phyloP scores from a whole-genome alignment of 495 filamentous ascomycete species.

The Entonaema liquescens region DNA sequence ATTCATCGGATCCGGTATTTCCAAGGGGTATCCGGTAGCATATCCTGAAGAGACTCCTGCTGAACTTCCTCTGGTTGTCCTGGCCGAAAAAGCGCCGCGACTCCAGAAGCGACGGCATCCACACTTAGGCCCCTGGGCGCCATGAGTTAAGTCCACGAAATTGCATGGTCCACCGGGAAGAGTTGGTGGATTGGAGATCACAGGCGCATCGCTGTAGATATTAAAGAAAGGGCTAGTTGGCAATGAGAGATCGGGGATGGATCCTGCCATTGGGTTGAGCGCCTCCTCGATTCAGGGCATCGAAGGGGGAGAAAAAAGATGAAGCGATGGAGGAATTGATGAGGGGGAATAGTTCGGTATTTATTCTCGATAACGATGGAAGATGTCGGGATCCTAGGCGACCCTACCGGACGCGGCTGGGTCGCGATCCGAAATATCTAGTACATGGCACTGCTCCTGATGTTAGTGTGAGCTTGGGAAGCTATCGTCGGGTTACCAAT shows the following conservation, averaged over 20 bases:
- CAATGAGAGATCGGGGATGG: conserved; percentile 51
- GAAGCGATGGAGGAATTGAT: conserved; percentile 27
- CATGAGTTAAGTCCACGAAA: conserved; percentile 62
- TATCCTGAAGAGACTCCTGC: conserved; percentile 41
- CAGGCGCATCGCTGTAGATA: conserved; percentile 57
- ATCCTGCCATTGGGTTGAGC: conserved; percentile 59
- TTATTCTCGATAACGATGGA: conserved; percentile 41
- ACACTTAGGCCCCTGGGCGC: conserved; percentile 58
- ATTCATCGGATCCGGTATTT: conserved; percentile 44
- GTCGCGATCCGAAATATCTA: conserved; percentile 53
- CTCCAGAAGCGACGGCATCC: conserved; percentile 75
- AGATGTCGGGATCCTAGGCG: conserved; percentile 37
- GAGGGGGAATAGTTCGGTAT: conserved; percentile 35
- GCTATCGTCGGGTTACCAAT: conserved; percentile 35
- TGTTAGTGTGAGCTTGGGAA: conserved; percentile 44
- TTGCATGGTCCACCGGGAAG: conserved; percentile 69
- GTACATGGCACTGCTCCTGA: conserved; percentile 54
- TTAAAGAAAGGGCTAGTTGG: conserved; percentile 58
- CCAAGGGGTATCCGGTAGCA: conserved; percentile 38
- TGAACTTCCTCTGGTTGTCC: conserved; percentile 35
- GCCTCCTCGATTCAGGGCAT: conserved; percentile 41
- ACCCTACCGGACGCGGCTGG: conserved; percentile 48
- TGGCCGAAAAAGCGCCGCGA: conserved; percentile 44
- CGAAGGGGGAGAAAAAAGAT: conserved; percentile 31
- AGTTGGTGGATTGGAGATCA: conserved; percentile 41